Conservation (phyloP, 2,329 filamentous ascomycete genomes). For the Penicillium sp. region DNA sequence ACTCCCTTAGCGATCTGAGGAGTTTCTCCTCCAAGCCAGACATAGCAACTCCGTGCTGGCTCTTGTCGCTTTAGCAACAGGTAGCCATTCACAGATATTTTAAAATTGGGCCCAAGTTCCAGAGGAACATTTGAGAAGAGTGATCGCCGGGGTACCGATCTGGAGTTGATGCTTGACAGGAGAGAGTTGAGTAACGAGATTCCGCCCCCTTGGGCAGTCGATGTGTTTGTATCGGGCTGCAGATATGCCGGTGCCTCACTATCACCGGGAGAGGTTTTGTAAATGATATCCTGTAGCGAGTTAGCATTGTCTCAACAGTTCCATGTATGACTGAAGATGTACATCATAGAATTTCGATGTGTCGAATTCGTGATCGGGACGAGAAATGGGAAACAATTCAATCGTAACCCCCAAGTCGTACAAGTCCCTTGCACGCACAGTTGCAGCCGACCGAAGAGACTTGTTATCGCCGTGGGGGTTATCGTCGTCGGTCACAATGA, state of each 20-base stretch:
- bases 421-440: slow-evolving; percentile 84
- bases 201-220: slow-evolving; percentile 66
- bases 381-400: slow-evolving; percentile 84
- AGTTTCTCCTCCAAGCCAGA: slow-evolving; percentile 82
- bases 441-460: slow-evolving; percentile 65
- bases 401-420: slow-evolving; percentile 91
- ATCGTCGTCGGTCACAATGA: slow-evolving; percentile 93
- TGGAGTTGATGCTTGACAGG: slow-evolving; percentile 83
- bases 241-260: slow-evolving; percentile 60
- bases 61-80: slow-evolving; percentile 80
- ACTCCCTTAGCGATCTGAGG: slow-evolving; percentile 71
- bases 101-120: slow-evolving; percentile 77
- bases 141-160: slow-evolving; percentile 76
- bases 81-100: slow-evolving; percentile 89
- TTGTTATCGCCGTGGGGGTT: slow-evolving; percentile 73
- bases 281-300: slow-evolving; percentile 71
- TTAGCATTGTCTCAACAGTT: slow-evolving; percentile 8
- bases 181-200: slow-evolving; percentile 73
- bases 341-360: slow-evolving; percentile 87
- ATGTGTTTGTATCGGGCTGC: slow-evolving; percentile 48
- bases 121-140: slow-evolving; percentile 83
- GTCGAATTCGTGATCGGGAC: slow-evolving; percentile 67
- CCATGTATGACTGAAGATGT: slow-evolving; percentile 25
- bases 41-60: slow-evolving; percentile 74
- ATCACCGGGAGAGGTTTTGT: slow-evolving; percentile 64